A percentile compares a stretch with the other conserved stretches of the same genome.
Conservation (phyloP, 352 stramenopile species). For the Phytophthora chlamydospora region DNA sequence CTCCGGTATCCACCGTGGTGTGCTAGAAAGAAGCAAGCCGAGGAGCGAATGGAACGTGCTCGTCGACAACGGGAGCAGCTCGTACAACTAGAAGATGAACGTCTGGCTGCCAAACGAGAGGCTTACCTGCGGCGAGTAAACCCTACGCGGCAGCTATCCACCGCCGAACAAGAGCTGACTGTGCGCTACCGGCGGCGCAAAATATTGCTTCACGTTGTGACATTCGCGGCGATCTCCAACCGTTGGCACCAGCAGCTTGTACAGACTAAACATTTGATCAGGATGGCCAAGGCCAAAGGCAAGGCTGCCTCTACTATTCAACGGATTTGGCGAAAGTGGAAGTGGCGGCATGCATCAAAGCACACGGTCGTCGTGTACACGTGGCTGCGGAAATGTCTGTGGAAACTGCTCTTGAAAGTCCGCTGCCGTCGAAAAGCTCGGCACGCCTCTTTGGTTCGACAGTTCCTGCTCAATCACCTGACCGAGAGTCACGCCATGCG, state of each 20-base stretch:
- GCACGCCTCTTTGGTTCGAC: slow-evolving; percentile 44
- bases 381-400: slow-evolving; percentile 75
- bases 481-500: slow-evolving; percentile 60
- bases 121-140: slow-evolving; percentile 46
- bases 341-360: slow-evolving; percentile 63
- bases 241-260: slow-evolving; percentile 44
- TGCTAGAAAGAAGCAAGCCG: slow-evolving; percentile 70
- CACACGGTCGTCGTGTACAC: slow-evolving; percentile 69
- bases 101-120: slow-evolving; percentile 37
- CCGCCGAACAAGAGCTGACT: slow-evolving; percentile 40
- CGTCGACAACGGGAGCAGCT: slow-evolving; percentile 52
- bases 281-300: slow-evolving; percentile 41
- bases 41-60: slow-evolving; percentile 53
- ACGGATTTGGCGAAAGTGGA: slow-evolving; percentile 63
- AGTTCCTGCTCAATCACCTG: slow-evolving; percentile 68
- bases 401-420: slow-evolving; percentile 68
- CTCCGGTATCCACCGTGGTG: slow-evolving; percentile 11
- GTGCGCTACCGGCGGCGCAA: slow-evolving; percentile 45
- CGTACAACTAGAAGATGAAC: slow-evolving; percentile 45
- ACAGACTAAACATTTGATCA: slow-evolving; percentile 39
- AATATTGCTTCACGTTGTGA: slow-evolving; percentile 57
- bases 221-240: slow-evolving; percentile 44
- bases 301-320: slow-evolving; percentile 62
- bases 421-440: slow-evolving; percentile 46
- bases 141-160: slow-evolving; percentile 24